Evolutionary conservation across 2,329 filamentous ascomycete genomes (phyloP), one percentile per base, ranked within the genome.

Genomic region (Sporothrix sp.): DNA sequence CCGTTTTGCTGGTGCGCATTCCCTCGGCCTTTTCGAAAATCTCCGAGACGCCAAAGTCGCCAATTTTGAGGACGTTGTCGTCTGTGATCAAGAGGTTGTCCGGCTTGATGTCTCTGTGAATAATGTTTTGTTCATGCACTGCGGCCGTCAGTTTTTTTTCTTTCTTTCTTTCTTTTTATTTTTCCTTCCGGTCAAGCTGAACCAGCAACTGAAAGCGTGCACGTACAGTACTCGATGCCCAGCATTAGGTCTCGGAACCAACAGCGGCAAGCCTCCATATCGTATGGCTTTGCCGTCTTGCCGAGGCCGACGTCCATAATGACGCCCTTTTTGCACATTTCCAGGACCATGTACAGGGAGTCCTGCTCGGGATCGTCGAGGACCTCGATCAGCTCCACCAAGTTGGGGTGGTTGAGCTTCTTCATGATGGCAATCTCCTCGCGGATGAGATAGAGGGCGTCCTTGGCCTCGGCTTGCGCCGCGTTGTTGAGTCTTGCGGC

Each of bases 391-490:
- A 98, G 71, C 40, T 85, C 82, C 13, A 97, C 91, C n/a, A 98
- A 72, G 62, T 97, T 98, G 25, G 82, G 84, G 62, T 98, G 93
- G 62, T 96, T 83, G 42, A 97, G 76, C 69, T 97, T 97, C 73
- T 97, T 98, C 90, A 98, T 97, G 63, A 97, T 94, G 52, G 93
- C 93, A 60, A 97, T 93, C 67, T 98, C 93, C 65, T 95, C 87
- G 54, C 89, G 85, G 65, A 98, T 97, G 53, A 97, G 72, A 61
- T 86, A 86, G 11, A 97, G 72, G 0, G 91, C 80, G 60, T 82
- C 79, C 23, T 72, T 71, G 58, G 83, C 84, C 63, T 85, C 83
- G 38, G 76, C 75, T 40, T 73, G 69, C 54, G 76, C 71, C 52
- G 73, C 67, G 28, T 62, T 60, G 30, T 38, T 54, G 36, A 52